Evolutionary conservation across 495 filamentous ascomycete genomes (phyloP), one percentile per base, ranked within the genome.

Genomic region (Penicillium canariense): DNA sequence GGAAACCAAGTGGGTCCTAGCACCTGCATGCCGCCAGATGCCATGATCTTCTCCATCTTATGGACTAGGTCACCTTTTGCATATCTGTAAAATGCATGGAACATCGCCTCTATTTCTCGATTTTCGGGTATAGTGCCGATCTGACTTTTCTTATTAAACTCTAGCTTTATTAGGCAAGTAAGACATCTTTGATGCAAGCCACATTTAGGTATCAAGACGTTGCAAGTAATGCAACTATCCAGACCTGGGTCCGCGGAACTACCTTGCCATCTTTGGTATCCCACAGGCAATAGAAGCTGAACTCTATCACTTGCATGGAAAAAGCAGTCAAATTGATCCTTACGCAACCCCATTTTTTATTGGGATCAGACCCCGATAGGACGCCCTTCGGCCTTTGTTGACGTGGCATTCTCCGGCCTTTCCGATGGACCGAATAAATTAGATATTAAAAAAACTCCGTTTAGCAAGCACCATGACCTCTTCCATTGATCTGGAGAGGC

Each of bases 21-120:
- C 70, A 71, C 65, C 56, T 62, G 68, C 62, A 65, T 59, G 45
- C 38, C 46, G 47, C 60, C 61, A 60, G 51, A 64, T 66, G 62
- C 44, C 23, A 59, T 44, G 48, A 43, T 45, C 40, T 36, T 31
- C 55, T 48, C 58, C 22, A 43, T 40, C 44, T 35, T n/a, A 11
- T 20, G 18, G 26, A 30, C 26, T 11, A 47, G 55, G 26, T 52
- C 30, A 28, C 47, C 36, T 51, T 45, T 50, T 43, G n/a, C 47
- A 28, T 39, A 25, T 25, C 31, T 18, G 26, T 34, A 35, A 1
- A 28, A 26, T 14, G 11, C 48, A 39, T 34, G 14, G 38, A 22
- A 25, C 38, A 23, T 42, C 25, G 38, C 4, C 25, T 42, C 17
- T 17, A 12, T 42, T 25, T n/a, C 36, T 23, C 38, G 25, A 25